Evolutionary conservation across 805 yeast species (phyloP).

Genomic region (Teunomyces atbi): DNA sequence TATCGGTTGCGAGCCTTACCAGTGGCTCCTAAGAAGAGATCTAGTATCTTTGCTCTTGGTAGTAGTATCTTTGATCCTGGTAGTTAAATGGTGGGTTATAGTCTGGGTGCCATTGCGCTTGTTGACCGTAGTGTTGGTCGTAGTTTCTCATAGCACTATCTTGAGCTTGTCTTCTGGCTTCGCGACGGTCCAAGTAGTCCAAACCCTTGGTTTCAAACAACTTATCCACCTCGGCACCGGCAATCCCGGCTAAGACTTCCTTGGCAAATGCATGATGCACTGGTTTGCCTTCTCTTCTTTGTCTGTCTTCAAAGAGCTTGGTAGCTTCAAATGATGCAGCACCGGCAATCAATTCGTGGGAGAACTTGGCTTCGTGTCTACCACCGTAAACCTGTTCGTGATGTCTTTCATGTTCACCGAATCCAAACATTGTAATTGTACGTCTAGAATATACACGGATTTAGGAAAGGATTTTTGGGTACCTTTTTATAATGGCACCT

Average conservation of each 20-base stretch:
- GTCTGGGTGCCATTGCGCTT: constrained; percentile 28
- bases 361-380: constrained; percentile 28
- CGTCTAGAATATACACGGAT: background rate
- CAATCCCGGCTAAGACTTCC: constrained; percentile 28
- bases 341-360: constrained; percentile 32
- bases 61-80: constrained; percentile 21
- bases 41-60: constrained; percentile 7
- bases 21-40: too few relatives aligned
- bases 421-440: constrained; percentile 21
- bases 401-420: constrained; percentile 15
- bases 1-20: too few relatives aligned
- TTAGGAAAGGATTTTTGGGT: background rate
- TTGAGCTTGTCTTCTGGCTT: constrained; percentile 24
- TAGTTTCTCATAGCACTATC: constrained; percentile 19
- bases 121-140: constrained; percentile 28
- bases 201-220: constrained; percentile 33
- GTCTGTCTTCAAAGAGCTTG: constrained; percentile 30
- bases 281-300: constrained; percentile 32
- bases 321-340: constrained; percentile 33
- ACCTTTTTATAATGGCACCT: background rate
- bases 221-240: constrained; percentile 33
- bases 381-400: constrained; percentile 30
- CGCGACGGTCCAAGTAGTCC: constrained; percentile 28
- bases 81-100: constrained; percentile 25
- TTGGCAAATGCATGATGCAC: constrained; percentile 30